A percentile compares a stretch with the other conserved stretches of the same genome.
These are phyloP conservation scores for Fistulinella cinereoalba DNA, from an alignment of 1,284 basidiomycete genomes.

Conservation along the genomic window DNA sequence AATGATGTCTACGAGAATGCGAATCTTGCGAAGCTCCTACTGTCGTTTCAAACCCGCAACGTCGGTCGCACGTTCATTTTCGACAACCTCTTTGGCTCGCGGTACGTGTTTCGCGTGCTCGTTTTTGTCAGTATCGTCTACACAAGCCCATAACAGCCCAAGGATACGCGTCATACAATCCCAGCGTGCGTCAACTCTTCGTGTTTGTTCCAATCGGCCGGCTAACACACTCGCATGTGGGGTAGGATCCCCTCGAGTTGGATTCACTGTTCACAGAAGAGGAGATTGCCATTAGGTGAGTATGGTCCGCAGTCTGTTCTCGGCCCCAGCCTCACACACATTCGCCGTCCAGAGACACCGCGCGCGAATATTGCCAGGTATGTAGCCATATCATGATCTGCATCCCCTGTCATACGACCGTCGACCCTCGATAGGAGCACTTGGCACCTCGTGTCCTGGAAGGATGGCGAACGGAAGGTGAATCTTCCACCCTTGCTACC, in stretches of 20 bases:
- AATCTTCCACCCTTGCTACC: no score
- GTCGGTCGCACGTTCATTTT: constrained; percentile 17
- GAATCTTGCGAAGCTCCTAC: constrained; percentile 7
- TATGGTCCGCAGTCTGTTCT: not conserved
- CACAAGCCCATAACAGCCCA: constrained; percentile 17
- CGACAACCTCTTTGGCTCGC: constrained; percentile 15
- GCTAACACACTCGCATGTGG: constrained; percentile 2
- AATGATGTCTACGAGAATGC: constrained; percentile 4
- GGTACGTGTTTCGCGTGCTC: constrained; percentile 13
- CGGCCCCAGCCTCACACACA: constrained; percentile 2
- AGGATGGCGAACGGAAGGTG: constrained; percentile 86
- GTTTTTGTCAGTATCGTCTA: not conserved
- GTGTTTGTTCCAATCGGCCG: not conserved
- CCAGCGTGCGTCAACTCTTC: constrained; percentile 31
- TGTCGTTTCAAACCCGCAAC: constrained; percentile 9
- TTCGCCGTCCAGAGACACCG: constrained; percentile 62
- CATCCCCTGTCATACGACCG: constrained; percentile 2
- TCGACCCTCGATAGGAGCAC: constrained; percentile 53
- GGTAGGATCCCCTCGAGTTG: constrained; percentile 73
- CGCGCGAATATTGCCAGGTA: constrained; percentile 82
- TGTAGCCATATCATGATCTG: constrained; percentile 14
- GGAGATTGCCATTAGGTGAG: constrained; percentile 84
- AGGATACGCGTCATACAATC: constrained; percentile 18
- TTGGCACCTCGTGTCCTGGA: constrained; percentile 83
- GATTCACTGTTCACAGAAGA: constrained; percentile 85